Conservation (phyloP, 805 yeast species). For the Sugiyamaella lignohabitans region DNA sequence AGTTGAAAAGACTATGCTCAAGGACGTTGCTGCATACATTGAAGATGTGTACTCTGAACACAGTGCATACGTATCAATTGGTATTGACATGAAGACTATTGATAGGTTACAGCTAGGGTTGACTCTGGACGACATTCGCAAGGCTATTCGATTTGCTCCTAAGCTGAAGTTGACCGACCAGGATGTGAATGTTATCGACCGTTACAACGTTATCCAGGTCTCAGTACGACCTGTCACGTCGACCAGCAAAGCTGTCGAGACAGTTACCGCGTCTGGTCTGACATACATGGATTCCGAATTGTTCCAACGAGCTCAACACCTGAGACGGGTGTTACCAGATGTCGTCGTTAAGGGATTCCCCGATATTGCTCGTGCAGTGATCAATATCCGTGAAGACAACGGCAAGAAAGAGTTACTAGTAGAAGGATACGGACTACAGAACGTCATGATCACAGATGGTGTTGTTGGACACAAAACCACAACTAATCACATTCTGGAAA, state of each 20-base stretch:
- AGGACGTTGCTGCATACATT: slow-evolving; percentile 80
- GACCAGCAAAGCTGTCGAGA: slow-evolving; percentile 41
- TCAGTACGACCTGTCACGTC: slow-evolving; percentile 45
- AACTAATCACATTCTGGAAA: slow-evolving; percentile 91
- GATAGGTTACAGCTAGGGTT: slow-evolving; percentile 86
- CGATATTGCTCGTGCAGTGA: slow-evolving; percentile 91
- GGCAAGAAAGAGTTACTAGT: slow-evolving; percentile 82
- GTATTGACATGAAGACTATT: slow-evolving; percentile 75
- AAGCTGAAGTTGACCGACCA: slow-evolving; percentile 73
- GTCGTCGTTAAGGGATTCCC: slow-evolving; percentile 92
- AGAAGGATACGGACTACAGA: slow-evolving; percentile 95
- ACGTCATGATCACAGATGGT: slow-evolving; percentile 97
- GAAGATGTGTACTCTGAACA: slow-evolving; percentile 88
- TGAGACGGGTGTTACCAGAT: slow-evolving; percentile 76
- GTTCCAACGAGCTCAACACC: slow-evolving; percentile 82
- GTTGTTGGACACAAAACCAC: slow-evolving; percentile 78
- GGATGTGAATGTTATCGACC: slow-evolving; percentile 64
- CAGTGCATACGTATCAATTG: slow-evolving; percentile 70
- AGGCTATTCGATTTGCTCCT: slow-evolving; percentile 76
- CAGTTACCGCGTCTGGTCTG: slow-evolving; percentile 34
- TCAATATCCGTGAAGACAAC: slow-evolving; percentile 80
- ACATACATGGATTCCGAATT: slow-evolving; percentile 41
- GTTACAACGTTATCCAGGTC: slow-evolving; percentile 45
- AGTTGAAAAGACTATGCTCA: slow-evolving; percentile 81
- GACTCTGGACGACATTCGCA: slow-evolving; percentile 76